Conservation (phyloP, 2,329 filamentous ascomycete species). For the Verticillium alfalfae region DNA sequence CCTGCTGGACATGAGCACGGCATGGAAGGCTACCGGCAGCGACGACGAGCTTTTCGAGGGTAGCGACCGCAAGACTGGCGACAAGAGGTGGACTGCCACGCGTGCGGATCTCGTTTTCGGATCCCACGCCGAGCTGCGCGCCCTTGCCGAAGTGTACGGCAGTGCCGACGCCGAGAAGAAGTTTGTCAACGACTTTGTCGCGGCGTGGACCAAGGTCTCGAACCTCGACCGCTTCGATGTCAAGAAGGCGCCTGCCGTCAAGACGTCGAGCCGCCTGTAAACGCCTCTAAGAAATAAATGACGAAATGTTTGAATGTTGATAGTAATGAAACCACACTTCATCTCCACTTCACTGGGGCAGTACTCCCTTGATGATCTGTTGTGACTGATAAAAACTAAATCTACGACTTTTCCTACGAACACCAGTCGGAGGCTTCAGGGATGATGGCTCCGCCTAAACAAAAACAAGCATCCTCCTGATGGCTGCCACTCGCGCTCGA, state of each 20-base stretch:
- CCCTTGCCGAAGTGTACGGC: slow-evolving; percentile 66
- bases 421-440: no score
- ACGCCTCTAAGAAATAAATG: background rate
- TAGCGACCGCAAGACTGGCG: slow-evolving; percentile 58
- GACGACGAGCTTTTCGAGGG: slow-evolving; percentile 56
- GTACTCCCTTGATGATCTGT: no score
- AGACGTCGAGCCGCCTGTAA: background rate
- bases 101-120: slow-evolving; percentile 68
- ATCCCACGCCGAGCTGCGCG: slow-evolving; percentile 67
- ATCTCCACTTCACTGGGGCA: no score
- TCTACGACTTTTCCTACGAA: no score
- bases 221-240: slow-evolving; percentile 68
- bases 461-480: no score
- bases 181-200: slow-evolving; percentile 68
- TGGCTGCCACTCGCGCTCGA: no score
- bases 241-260: slow-evolving; percentile 4
- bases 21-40: slow-evolving; percentile 45
- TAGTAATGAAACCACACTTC: background rate
- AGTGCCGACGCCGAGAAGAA: slow-evolving; percentile 54
- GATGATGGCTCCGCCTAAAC: no score
- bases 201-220: slow-evolving; percentile 71
- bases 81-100: slow-evolving; percentile 63
- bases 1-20: slow-evolving; percentile 61
- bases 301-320: background rate
- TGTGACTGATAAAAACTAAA: no score